Conservation (phyloP, 2,329 filamentous ascomycete species). For the Hirsutella thompsonii region DNA sequence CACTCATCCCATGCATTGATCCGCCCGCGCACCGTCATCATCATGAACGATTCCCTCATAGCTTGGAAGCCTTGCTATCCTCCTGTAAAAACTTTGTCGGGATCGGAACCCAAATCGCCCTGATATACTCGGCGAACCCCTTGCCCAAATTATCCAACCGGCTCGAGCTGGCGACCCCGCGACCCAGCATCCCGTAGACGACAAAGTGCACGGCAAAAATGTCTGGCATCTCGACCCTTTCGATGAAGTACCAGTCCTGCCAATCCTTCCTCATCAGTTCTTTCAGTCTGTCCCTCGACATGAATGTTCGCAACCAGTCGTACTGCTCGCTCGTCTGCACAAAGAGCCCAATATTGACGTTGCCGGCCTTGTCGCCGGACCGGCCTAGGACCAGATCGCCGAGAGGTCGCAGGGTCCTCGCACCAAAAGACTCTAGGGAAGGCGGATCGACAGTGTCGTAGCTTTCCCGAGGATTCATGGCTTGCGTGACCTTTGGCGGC, state of each 20-base stretch:
- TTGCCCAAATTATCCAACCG: constrained; percentile 37
- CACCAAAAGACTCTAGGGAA: constrained; percentile 6
- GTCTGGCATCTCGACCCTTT: constrained; percentile 32
- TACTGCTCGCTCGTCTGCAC: constrained; percentile 28
- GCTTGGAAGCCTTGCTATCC: neutral
- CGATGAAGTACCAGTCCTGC: constrained; percentile 19
- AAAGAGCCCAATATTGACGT: constrained; percentile 32
- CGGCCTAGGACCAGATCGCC: constrained; percentile 17
- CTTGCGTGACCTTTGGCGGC: constrained; percentile 8
- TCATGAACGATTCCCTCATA: too few species aligned
- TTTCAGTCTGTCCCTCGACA: constrained; percentile 24
- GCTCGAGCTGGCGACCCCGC: constrained; percentile 33
- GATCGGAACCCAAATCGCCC: constrained; percentile 13
- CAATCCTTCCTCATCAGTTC: constrained; percentile 22
- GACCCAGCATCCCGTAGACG: constrained; percentile 29
- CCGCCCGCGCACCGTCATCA: too few species aligned
- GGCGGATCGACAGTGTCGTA: constrained; percentile 10
- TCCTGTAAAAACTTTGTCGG: constrained; percentile 8
- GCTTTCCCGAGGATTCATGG: constrained; percentile 7
- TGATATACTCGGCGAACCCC: constrained; percentile 35
- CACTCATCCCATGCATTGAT: too few species aligned
- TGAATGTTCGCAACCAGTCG: constrained; percentile 28
- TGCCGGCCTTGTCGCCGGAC: constrained; percentile 27
- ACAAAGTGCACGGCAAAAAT: constrained; percentile 36
- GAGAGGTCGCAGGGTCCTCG: constrained; percentile 11